phyloP scores from a whole-genome alignment of 768 basidiomycete genomes.

The Suillus alpinus region DNA sequence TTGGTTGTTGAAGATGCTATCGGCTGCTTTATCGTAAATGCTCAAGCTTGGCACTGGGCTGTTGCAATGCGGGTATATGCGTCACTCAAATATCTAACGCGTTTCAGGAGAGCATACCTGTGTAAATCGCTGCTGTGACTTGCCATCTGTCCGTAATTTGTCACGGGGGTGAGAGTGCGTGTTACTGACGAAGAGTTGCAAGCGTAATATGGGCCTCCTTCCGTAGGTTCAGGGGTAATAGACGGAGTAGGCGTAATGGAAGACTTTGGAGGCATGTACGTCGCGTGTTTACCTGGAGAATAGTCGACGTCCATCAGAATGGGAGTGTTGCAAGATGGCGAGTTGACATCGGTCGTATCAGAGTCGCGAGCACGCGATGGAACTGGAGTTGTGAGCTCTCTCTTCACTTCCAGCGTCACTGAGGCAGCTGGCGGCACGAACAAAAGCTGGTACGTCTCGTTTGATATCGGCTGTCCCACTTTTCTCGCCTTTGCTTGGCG shows the following conservation, averaged over 20 bases:
- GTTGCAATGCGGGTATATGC: not conserved
- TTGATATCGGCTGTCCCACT: conserved; percentile 15
- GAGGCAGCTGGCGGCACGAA: not conserved
- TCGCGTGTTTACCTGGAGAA: too few relatives aligned
- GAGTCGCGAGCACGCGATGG: not conserved
- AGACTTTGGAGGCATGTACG: not conserved
- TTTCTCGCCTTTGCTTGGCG: conserved; percentile 23
- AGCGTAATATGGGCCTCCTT: not conserved
- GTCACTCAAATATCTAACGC: not conserved
- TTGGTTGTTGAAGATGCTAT: not conserved
- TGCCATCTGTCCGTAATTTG: not conserved
- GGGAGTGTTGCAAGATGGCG: conserved; percentile 25
- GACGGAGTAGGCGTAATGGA: not conserved
- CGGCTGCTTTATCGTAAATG: not conserved
- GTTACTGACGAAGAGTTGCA: not conserved
- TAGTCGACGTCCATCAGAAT: conserved; percentile 1
- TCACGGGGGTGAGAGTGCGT: not conserved
- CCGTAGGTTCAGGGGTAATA: not conserved
- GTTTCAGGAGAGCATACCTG: not conserved
- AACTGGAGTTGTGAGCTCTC: not conserved
- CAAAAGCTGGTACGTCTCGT: conserved; percentile 21
- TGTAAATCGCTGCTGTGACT: not conserved
- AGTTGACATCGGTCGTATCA: conserved; percentile 6
- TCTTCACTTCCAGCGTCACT: conserved; percentile 11
- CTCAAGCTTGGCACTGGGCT: not conserved